phyloP scores from a whole-genome alignment of 768 basidiomycete species.

The Mrakia blollopis region DNA sequence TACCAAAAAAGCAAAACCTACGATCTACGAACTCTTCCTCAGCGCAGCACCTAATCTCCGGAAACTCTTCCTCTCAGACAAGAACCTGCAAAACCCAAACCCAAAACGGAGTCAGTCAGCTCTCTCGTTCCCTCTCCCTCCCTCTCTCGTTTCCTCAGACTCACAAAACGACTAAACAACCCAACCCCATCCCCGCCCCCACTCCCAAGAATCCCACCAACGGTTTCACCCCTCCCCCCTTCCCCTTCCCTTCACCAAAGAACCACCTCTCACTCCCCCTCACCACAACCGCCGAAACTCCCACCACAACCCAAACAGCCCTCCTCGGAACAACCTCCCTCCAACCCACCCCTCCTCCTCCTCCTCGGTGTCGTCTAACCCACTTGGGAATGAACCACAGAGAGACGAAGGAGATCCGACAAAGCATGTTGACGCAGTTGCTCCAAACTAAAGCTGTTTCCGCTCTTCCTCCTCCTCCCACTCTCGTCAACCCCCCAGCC shows the following conservation, averaged over 20 bases:
- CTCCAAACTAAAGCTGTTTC: conserved; percentile 47
- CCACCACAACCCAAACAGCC: conserved; percentile 17
- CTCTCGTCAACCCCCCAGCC: conserved; percentile 49
- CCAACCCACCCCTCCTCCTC: not conserved
- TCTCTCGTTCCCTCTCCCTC: not conserved
- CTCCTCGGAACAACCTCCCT: conserved; percentile 12
- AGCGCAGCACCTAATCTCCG: not conserved
- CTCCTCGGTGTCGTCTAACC: not conserved
- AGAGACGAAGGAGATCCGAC: conserved; percentile 34
- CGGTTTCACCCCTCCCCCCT: conserved; percentile 33
- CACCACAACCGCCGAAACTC: conserved; percentile 53
- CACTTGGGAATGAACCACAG: not conserved
- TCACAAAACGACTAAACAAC: not conserved
- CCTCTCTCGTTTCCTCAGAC: not conserved
- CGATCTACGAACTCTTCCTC: not conserved
- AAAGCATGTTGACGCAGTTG: conserved; percentile 39
- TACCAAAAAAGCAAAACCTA: not conserved
- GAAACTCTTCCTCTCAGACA: not conserved
- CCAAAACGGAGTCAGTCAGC: not conserved
- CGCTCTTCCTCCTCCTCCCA: conserved; percentile 47
- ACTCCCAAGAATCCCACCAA: conserved; percentile 27
- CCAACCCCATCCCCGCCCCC: conserved; percentile 27
- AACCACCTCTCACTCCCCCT: conserved; percentile 66
- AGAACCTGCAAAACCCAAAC: not conserved
- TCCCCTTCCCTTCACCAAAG: conserved; percentile 40